Evolutionary conservation across 345 rosid species (phyloP).

Genomic region (Acer campestre): DNA sequence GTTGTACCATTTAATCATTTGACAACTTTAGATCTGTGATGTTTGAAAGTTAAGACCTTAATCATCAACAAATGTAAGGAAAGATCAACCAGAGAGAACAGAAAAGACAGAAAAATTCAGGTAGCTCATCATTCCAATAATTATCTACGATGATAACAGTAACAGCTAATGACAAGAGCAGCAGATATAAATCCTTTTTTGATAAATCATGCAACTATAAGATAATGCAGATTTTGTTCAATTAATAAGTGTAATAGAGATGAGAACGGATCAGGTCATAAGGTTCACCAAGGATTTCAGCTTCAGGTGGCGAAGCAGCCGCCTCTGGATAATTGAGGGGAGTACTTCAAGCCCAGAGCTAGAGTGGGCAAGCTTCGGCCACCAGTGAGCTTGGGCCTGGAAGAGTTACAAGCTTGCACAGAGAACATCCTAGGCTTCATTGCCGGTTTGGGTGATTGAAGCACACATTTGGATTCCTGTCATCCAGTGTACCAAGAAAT

Average conservation of each 20-base stretch:
- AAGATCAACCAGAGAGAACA: conserved; percentile 8
- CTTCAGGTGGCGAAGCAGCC: conserved; percentile 51
- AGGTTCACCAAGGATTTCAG: conserved; percentile 55
- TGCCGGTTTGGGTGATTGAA: conserved; percentile 48
- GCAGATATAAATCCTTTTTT: conserved; percentile 5
- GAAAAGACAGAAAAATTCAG: background rate
- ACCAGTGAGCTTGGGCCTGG: conserved; percentile 46
- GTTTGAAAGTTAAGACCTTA: background rate
- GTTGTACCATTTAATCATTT: too few species aligned
- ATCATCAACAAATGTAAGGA: conserved; percentile 5
- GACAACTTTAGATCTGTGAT: background rate
- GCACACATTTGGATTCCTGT: conserved; percentile 74
- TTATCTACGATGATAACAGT: background rate
- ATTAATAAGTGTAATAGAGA: conserved; percentile 4
- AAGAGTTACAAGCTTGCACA: conserved; percentile 41
- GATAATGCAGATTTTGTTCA: background rate
- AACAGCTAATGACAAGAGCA: background rate
- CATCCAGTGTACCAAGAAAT: conserved; percentile 49
- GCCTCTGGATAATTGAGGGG: conserved; percentile 39
- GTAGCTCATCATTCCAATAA: background rate
- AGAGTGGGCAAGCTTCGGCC: conserved; percentile 45
- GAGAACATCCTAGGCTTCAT: conserved; percentile 50
- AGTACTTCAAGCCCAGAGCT: conserved; percentile 35
- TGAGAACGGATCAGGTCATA: conserved; percentile 23
- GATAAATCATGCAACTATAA: background rate